A percentile compares a stretch with the other conserved stretches of the same genome.
phyloP scores from a whole-genome alignment of 164 flowering plant genomes.

The Buxus sempervirens region DNA sequence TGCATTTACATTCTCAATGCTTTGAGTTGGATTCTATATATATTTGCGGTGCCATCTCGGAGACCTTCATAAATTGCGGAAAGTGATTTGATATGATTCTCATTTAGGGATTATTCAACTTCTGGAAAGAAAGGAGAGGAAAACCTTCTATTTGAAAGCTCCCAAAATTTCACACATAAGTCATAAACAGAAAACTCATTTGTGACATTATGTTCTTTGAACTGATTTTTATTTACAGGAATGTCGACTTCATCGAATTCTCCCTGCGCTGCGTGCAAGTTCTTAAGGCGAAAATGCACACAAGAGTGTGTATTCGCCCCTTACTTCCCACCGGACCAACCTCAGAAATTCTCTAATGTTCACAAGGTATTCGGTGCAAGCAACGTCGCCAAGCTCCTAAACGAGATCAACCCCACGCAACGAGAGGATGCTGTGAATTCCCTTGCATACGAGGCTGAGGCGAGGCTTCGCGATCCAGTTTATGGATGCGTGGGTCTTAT shows the following conservation, averaged over 20 bases:
- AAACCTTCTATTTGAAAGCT: no score
- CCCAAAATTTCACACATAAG: no score
- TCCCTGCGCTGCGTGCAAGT: conserved; percentile 35
- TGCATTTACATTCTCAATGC: no score
- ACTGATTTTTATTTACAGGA: no score
- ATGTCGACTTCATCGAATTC: conserved; percentile 29
- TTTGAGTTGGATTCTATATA: no score
- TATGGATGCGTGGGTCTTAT: conserved; percentile 33
- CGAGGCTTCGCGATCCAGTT: conserved; percentile 26
- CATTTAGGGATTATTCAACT: no score
- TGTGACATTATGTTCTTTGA: no score
- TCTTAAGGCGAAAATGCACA: conserved; percentile 26
- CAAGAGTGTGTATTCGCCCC: conserved; percentile 33
- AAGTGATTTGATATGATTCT: no score
- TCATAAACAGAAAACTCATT: neutral
- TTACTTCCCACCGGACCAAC: conserved; percentile 31
- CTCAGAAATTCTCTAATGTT: conserved; percentile 26
- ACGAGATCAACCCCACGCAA: conserved; percentile 19
- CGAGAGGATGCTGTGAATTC: conserved; percentile 30
- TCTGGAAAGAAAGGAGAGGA: no score
- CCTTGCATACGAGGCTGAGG: conserved; percentile 25
- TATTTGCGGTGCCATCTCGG: no score
- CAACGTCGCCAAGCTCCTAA: conserved; percentile 27
- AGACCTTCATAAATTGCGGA: no score
- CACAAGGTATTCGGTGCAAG: conserved; percentile 36